Evolutionary conservation across 1,139 yeast species (phyloP), one percentile per base, ranked within the genome.

Genomic region (Debaryomycetaceae sp.): DNA sequence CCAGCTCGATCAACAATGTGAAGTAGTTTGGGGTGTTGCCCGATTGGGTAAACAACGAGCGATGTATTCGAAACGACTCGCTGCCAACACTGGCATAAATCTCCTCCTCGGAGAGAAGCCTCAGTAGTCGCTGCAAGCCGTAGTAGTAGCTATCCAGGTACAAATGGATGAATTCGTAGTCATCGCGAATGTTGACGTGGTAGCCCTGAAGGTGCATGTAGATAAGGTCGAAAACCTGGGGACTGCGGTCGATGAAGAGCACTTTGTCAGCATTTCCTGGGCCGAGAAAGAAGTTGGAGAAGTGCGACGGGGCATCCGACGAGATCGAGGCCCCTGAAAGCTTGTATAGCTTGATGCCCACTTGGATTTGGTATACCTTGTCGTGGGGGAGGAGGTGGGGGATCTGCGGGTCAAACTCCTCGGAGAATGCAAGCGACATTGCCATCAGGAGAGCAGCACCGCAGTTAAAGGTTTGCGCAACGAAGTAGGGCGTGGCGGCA

Each of bases 21-120:
- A 88, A 83, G 52, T 69, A 85, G 53, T 88, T 88, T 5, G 93
- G 94, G 29, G 57, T 51, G 50, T 88, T 85, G 0, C 95, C 95
- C 3, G 74, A 66, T 5, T 63, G 50, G 4, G 34, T 32, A 31
- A 86, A 59, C 13, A 85, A 42, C 14, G 58, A 61, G 37, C 70
- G 68, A 1, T 88, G 72, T 2, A 88, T 60, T 39, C 70, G 71
- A 52, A 85, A 82, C 14, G 75, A 58, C 29, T 56, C 53, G 17
- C 74, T 71, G 4, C 95, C 93, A 8, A 88, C 61, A 17, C 70
- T 64, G 7, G 78, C 74, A 51, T 71, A 78, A 22, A 78, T 62
- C 27, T 78, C 83, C 13, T 75, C 74, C 13, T 66, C 60, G 5
- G 59, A 49, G n/a, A 88, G 51, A 22, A 66, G 49, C 7, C 61